Evolutionary conservation across 768 basidiomycete genomes (phyloP).

Genomic region (button mushroom (Agaricus bisporus)): DNA sequence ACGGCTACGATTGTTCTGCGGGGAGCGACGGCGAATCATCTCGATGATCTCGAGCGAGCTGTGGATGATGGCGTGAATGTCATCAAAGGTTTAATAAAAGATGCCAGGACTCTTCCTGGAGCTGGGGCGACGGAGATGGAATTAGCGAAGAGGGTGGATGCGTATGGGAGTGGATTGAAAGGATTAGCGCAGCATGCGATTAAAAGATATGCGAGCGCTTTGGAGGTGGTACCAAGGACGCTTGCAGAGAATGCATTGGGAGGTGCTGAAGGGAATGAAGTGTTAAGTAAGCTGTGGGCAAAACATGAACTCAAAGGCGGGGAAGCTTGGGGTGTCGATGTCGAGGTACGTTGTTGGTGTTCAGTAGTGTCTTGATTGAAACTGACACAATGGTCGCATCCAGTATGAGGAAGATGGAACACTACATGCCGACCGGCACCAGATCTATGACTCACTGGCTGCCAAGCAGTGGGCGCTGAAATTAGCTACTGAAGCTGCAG

Average conservation of each 20-base stretch:
- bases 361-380: not conserved
- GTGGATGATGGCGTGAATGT: slow-evolving; percentile 97
- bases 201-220: slow-evolving; percentile 79
- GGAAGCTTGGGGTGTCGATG: slow-evolving; percentile 78
- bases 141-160: slow-evolving; percentile 78
- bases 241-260: slow-evolving; percentile 94
- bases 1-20: slow-evolving; percentile 94
- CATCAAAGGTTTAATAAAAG: slow-evolving; percentile 88
- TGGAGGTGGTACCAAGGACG: slow-evolving; percentile 90
- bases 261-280: slow-evolving; percentile 88
- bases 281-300: slow-evolving; percentile 83
- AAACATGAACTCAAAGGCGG: slow-evolving; percentile 78
- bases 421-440: slow-evolving; percentile 49
- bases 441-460: slow-evolving; percentile 83
- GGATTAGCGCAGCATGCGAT: slow-evolving; percentile 94
- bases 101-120: slow-evolving; percentile 84
- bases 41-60: slow-evolving; percentile 95
- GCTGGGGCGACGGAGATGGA: slow-evolving; percentile 94
- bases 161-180: slow-evolving; percentile 81
- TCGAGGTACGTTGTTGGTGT: slow-evolving; percentile 53
- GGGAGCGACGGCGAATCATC: slow-evolving; percentile 88
- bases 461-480: slow-evolving; percentile 88
- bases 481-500: slow-evolving; percentile 88
- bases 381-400: not conserved
- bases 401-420: slow-evolving; percentile 80